Evolutionary conservation across 371 early-diverging fungal genomes (phyloP), one percentile per base, ranked within the genome.

Genomic region (Mortierella sp.): DNA sequence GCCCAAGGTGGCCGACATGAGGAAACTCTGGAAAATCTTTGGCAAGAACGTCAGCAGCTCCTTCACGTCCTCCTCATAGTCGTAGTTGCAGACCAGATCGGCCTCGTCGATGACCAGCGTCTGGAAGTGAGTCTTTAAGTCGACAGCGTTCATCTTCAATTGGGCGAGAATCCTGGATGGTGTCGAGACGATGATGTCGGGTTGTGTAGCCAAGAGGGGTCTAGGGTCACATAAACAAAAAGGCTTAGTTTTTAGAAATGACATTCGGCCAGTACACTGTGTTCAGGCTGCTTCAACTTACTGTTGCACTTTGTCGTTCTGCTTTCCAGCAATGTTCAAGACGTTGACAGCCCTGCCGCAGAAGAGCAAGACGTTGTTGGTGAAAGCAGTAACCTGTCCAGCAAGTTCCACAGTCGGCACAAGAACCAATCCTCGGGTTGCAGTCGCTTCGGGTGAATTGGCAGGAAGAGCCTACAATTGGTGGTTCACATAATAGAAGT

Each of bases 361-460:
- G 75, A 93, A 95, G 28, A 85, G 72, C 14, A 88, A 63, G 56
- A 98, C 79, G 50, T 92, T 88, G 37, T 88, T 84, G 49, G 95
- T 70, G 56, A 93, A 91, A 37, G 83, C 81, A 12, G 89, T 84
- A 12, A 97, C 97, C 82, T 98, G 99, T 72, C 92, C 94, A 28
- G 97, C 95, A 34, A 99, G 87, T 80, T 99, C 99, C 53, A 95
- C 85, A 0, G 99, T 98, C 4, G 99, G 99, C 5, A 98, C 99
- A 27, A 99, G 82, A 49, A 99, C 89, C 53, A 94, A 46, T 55
- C 72, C 71, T 68, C 80, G 62, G 53, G 80, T 81, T 24, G 72
- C 72, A 24, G 61, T 61, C 14, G 70, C 56, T 2, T 64, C 71
- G 19, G 72, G 63, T 0, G 81, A 60, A 46, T 70, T 80, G 21